Evolutionary conservation across 495 filamentous ascomycete genomes (phyloP).

Genomic region (Lasiosphaeria hispida): DNA sequence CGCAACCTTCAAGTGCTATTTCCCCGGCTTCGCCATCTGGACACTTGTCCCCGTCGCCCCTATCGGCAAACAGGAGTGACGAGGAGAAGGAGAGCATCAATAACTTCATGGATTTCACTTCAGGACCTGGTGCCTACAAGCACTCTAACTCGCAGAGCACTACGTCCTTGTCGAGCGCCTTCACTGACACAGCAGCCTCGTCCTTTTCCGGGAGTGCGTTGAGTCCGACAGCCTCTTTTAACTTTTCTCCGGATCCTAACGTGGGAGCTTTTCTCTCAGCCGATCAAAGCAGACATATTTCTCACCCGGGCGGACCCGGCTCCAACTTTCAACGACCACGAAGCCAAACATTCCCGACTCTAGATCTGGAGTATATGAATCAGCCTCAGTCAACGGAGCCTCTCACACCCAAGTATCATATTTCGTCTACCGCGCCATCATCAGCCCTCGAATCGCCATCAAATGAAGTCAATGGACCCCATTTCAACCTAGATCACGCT

Average conservation of each 20-base stretch:
- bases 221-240: conserved; percentile 82
- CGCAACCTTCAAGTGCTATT: conserved; percentile 67
- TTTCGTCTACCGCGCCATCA: conserved; percentile 53
- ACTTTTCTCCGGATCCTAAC: conserved; percentile 72
- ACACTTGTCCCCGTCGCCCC: conserved; percentile 61
- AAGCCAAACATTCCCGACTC: conserved; percentile 86
- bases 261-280: conserved; percentile 66
- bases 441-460: conserved; percentile 71
- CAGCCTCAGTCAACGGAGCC: conserved; percentile 61
- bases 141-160: conserved; percentile 56
- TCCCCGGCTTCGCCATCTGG: conserved; percentile 71
- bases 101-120: conserved; percentile 49
- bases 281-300: conserved; percentile 61
- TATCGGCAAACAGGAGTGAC: conserved; percentile 66
- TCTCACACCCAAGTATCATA: conserved; percentile 62
- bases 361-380: conserved; percentile 71
- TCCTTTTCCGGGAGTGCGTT: conserved; percentile 72
- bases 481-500: conserved; percentile 53
- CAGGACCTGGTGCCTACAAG: conserved; percentile 49
- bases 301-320: conserved; percentile 37
- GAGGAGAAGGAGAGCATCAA: conserved; percentile 53
- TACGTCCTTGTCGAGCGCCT: conserved; percentile 53
- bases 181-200: conserved; percentile 61
- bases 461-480: conserved; percentile 51
- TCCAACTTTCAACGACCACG: conserved; percentile 70